These are phyloP conservation scores for Leptographium procerum DNA, from an alignment of 2,329 filamentous ascomycete species.

Conservation along the genomic window DNA sequence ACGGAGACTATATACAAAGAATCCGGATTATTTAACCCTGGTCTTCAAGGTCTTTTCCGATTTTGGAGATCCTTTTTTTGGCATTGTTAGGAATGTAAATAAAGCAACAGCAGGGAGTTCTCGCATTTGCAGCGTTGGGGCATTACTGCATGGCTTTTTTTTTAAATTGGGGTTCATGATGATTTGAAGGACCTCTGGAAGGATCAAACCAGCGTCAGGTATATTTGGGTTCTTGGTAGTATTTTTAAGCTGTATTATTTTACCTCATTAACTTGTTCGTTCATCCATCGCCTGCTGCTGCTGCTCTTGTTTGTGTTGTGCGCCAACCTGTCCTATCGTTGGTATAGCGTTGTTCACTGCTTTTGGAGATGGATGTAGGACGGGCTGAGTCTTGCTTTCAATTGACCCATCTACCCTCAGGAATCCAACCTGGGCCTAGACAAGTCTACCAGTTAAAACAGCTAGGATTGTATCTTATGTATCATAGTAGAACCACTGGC, in stretches of 20 bases:
- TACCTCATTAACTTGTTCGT: not conserved
- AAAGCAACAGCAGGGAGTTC: not conserved
- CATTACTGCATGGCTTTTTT: not conserved
- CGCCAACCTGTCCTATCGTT: not conserved
- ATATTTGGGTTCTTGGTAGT: not conserved
- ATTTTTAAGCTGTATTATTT: not conserved
- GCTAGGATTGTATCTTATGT: no score
- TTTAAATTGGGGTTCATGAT: not conserved
- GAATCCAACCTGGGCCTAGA: no score
- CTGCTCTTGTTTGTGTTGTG: not conserved
- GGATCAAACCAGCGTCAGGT: not conserved
- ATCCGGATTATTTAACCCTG: no score
- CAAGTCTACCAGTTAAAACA: no score
- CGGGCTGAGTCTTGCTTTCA: no score
- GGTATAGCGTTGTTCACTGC: no score
- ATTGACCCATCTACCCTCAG: no score
- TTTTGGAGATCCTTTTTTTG: no score
- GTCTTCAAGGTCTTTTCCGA: no score
- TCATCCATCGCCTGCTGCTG: not conserved
- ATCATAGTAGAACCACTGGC: no score
- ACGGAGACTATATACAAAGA: no score
- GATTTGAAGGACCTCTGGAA: not conserved
- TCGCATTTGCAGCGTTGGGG: not conserved
- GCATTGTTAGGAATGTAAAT: not conserved
- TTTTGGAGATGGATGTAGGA: no score